Conservation (phyloP, 306 rosid species). For the Casuarina cunninghamiana region DNA sequence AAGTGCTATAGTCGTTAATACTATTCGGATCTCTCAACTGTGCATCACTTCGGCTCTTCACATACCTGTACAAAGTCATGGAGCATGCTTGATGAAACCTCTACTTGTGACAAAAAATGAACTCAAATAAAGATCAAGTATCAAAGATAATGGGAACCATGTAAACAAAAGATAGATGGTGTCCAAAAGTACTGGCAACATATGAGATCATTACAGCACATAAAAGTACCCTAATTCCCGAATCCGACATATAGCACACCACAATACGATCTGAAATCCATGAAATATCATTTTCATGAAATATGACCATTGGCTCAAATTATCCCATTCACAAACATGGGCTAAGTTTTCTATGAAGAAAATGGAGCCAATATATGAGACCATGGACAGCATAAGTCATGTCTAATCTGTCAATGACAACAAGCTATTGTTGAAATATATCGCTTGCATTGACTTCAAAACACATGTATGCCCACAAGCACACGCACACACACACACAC, state of each 20-base stretch:
- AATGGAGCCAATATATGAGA: background rate
- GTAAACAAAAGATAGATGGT: background rate
- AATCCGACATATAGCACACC: background rate
- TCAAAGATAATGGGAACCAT: background rate
- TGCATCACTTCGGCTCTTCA: slow-evolving; percentile 84
- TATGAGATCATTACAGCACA: background rate
- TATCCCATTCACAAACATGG: background rate
- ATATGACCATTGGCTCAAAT: background rate
- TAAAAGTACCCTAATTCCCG: background rate
- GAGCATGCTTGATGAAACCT: background rate
- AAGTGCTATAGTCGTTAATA: slow-evolving; percentile 19
- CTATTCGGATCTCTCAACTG: slow-evolving; percentile 52
- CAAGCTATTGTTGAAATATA: background rate
- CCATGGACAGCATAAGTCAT: too few relatives aligned
- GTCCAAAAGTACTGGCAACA: background rate
- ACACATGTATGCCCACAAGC: background rate
- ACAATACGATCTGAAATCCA: background rate
- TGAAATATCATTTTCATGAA: background rate
- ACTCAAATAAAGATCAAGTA: background rate
- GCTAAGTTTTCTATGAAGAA: background rate
- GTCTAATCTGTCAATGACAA: background rate
- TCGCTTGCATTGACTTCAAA: background rate
- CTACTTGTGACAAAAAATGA: background rate
- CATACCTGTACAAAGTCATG: slow-evolving; percentile 59
- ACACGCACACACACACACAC: background rate